Percentiles rank a stretch among this genome's conserved stretches.
These are phyloP conservation scores for Gentiana straminea DNA, from an alignment of 257 asterid genomes.

Conservation along the genomic window DNA sequence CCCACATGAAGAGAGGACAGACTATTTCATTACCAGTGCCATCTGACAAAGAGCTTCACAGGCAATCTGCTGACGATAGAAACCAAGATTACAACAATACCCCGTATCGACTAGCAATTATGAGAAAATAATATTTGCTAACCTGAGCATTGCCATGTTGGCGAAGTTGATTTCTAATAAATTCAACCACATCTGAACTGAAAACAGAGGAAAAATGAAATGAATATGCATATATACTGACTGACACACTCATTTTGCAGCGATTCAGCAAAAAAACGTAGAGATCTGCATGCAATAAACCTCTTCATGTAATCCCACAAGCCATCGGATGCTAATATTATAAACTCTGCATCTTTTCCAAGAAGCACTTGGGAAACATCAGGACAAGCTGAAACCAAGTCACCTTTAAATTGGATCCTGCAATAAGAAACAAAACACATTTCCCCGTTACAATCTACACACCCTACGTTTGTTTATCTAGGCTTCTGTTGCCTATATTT, in stretches of 20 bases:
- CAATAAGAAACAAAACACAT: conserved; percentile 9
- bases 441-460: conserved; percentile 1
- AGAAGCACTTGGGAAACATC: conserved; percentile 67
- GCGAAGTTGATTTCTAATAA: conserved; percentile 69
- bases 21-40: conserved; percentile 56
- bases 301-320: conserved; percentile 91
- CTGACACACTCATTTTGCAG: too few relatives aligned
- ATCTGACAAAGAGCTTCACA: conserved; percentile 73
- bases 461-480: background rate
- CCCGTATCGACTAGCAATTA: background rate
- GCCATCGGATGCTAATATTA: conserved; percentile 87
- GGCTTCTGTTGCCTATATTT: background rate
- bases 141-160: conserved; percentile 88
- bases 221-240: background rate
- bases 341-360: conserved; percentile 67
- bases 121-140: conserved; percentile 4
- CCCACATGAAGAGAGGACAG: background rate
- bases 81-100: conserved; percentile 13
- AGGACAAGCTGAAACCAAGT: conserved; percentile 69
- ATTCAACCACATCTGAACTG: conserved; percentile 62
- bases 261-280: background rate
- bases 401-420: conserved; percentile 61
- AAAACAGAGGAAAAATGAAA: conserved; percentile 6
- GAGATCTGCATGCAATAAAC: conserved; percentile 14
- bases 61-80: conserved; percentile 42